Percentiles rank a stretch among this genome's conserved stretches.
phyloP scores from a whole-genome alignment of 2,329 filamentous ascomycete genomes.

The Nigrospora oryzae region DNA sequence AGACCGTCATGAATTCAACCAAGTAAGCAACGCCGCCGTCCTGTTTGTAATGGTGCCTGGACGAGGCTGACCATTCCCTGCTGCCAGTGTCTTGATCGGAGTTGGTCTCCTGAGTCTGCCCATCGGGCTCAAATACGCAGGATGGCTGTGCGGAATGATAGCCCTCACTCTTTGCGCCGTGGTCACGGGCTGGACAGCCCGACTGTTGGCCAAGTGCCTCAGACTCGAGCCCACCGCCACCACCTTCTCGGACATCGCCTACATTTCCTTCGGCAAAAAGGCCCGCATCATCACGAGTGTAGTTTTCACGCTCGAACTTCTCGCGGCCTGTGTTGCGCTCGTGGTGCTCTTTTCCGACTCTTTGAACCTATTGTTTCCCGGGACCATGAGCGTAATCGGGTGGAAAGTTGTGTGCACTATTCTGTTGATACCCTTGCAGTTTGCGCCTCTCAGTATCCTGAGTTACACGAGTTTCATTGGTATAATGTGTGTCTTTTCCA shows the following conservation, averaged over 20 bases:
- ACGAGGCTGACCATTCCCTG: slow-evolving; percentile 2
- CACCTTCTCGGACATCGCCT: slow-evolving; percentile 91
- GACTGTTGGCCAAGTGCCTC: slow-evolving; percentile 78
- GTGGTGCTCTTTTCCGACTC: slow-evolving; percentile 93
- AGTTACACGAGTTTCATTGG: slow-evolving; percentile 89
- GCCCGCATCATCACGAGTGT: slow-evolving; percentile 77
- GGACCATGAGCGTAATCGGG: slow-evolving; percentile 50
- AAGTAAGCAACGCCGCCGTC: slow-evolving; percentile 38
- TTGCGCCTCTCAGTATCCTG: slow-evolving; percentile 72
- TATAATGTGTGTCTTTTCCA: slow-evolving; percentile 83
- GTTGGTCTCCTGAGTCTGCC: slow-evolving; percentile 85
- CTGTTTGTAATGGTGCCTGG: neutral
- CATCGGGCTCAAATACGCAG: slow-evolving; percentile 77
- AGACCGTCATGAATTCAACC: slow-evolving; percentile 94
- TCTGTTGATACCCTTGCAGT: slow-evolving; percentile 73
- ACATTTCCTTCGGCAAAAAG: slow-evolving; percentile 76
- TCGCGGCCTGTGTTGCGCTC: slow-evolving; percentile 82
- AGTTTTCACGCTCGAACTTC: slow-evolving; percentile 78
- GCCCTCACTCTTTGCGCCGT: slow-evolving; percentile 67
- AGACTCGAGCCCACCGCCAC: slow-evolving; percentile 78
- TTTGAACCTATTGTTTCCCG: slow-evolving; percentile 68
- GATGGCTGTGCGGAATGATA: slow-evolving; percentile 75
- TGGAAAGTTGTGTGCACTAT: slow-evolving; percentile 85
- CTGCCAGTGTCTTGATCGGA: slow-evolving; percentile 64
- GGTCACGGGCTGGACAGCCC: slow-evolving; percentile 79